Conservation (phyloP, 2,329 filamentous ascomycete species). For the Xylaria polymorpha region DNA sequence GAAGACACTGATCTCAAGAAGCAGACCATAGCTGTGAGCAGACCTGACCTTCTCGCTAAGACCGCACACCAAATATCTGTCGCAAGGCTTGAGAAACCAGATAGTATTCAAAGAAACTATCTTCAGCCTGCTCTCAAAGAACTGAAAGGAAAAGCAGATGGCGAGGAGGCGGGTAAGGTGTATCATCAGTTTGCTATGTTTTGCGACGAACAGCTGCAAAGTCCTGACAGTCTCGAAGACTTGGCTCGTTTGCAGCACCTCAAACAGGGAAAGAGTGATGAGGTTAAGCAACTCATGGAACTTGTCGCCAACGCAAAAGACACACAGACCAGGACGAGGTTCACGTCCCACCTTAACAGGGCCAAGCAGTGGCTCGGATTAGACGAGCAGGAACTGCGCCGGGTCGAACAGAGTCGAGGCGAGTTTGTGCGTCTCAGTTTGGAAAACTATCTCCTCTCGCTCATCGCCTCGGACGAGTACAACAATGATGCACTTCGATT, state of each 20-base stretch:
- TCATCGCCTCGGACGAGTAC: constrained; percentile 86
- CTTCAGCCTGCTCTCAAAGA: constrained; percentile 86
- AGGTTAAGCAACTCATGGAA: constrained; percentile 78
- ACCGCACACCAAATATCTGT: constrained; percentile 90
- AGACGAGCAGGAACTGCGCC: constrained; percentile 86
- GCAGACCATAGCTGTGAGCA: constrained; percentile 77
- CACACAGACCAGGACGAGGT: constrained; percentile 64
- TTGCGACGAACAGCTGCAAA: constrained; percentile 93
- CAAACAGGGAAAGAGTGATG: constrained; percentile 81
- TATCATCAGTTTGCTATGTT: constrained; percentile 96
- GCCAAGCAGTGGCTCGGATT: constrained; percentile 91
- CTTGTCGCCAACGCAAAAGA: constrained; percentile 64
- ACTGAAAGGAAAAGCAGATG: constrained; percentile 74
- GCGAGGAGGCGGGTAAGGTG: constrained; percentile 83
- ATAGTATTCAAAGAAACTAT: constrained; percentile 88
- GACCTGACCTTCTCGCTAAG: constrained; percentile 84
- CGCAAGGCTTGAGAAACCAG: constrained; percentile 89
- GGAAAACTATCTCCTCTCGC: constrained; percentile 89
- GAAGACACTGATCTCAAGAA: constrained; percentile 69
- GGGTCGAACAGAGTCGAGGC: constrained; percentile 79
- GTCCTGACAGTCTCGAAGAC: constrained; percentile 85
- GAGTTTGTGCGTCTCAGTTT: constrained; percentile 89
- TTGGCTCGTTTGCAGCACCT: constrained; percentile 82
- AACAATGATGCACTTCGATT: constrained; percentile 92
- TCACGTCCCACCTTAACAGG: constrained; percentile 72